phyloP scores from a whole-genome alignment of 345 rosid species.

The Crucihimalaya himalaica region DNA sequence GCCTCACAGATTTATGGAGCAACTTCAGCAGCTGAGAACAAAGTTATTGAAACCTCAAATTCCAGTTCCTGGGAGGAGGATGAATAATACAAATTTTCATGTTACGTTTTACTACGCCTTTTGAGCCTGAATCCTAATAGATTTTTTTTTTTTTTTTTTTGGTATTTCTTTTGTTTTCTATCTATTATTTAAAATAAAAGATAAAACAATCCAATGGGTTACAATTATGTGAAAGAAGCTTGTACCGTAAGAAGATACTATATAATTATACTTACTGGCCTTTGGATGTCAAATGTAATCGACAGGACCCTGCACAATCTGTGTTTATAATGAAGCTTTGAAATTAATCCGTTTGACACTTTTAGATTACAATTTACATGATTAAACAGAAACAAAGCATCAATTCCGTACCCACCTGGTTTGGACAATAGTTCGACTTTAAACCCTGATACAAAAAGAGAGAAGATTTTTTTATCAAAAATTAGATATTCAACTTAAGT shows the following conservation, averaged over 20 bases:
- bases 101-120: conserved; percentile 7
- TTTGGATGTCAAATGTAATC: conserved; percentile 4
- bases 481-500: too few species aligned
- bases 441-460: too few species aligned
- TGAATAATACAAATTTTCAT: conserved; percentile 14
- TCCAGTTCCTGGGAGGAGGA: conserved; percentile 7
- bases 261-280: conserved; percentile 1
- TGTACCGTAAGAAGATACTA: background rate
- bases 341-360: background rate
- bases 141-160: background rate
- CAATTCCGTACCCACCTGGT: background rate
- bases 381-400: background rate
- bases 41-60: conserved; percentile 18
- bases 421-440: background rate
- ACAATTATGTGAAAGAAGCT: conserved; percentile 11
- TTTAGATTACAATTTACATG: background rate
- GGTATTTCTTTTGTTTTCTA: background rate
- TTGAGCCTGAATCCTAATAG: conserved; percentile 20
- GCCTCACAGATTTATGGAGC: conserved; percentile 64
- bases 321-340: background rate
- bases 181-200: conserved; percentile 1
- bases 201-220: conserved; percentile 14
- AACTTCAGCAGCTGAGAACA: conserved; percentile 29
- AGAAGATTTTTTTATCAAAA: too few species aligned
- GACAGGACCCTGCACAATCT: background rate